Evolutionary conservation across 2,329 filamentous ascomycete genomes (phyloP).

Genomic region (Fragosphaeria purpurea): DNA sequence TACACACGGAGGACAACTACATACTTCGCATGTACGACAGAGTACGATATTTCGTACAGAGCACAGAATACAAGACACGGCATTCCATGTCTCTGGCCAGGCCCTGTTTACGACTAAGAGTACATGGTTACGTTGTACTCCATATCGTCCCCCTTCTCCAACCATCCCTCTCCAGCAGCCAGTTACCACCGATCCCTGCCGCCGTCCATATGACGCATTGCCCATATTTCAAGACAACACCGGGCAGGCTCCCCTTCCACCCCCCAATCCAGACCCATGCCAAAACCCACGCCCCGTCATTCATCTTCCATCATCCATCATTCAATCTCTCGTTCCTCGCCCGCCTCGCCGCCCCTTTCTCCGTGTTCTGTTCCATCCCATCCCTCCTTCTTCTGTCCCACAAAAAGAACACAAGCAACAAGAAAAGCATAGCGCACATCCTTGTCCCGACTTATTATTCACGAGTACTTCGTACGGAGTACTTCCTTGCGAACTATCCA

Average conservation of each 20-base stretch:
- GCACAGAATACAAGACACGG: too few species aligned
- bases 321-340: neutral
- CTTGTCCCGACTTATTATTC: neutral
- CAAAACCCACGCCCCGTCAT: conserved; percentile 2
- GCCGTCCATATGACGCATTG: conserved; percentile 10
- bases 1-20: too few species aligned
- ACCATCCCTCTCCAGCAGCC: too few species aligned
- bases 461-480: conserved; percentile 12
- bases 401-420: neutral
- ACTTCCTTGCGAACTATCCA: conserved; percentile 14
- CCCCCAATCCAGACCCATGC: conserved; percentile 7
- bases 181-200: conserved; percentile 9
- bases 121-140: too few species aligned
- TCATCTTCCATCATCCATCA: neutral
- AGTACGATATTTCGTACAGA: too few species aligned
- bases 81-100: too few species aligned
- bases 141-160: too few species aligned
- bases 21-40: too few species aligned
- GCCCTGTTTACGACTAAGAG: too few species aligned
- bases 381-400: neutral
- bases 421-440: neutral
- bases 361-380: neutral
- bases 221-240: conserved; percentile 2
- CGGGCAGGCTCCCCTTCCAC: neutral
- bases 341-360: neutral